Conservation (phyloP, 495 filamentous ascomycete species). For the Hyphodiscus hymeniophilus region DNA sequence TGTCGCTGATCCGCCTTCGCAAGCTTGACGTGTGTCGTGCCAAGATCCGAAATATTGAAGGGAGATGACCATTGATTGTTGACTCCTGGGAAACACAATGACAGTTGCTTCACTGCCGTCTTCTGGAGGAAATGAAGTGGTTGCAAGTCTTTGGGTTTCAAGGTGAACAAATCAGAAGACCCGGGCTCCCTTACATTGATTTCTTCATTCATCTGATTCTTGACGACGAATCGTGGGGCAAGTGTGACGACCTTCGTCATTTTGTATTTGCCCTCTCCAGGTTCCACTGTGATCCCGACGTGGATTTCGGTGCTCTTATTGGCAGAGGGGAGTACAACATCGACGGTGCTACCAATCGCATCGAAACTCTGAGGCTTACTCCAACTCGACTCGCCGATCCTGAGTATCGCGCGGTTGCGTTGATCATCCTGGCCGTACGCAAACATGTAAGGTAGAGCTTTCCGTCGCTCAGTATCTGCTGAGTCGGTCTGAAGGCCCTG, state of each 20-base stretch:
- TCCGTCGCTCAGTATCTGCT: constrained; percentile 32
- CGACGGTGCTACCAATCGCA: constrained; percentile 87
- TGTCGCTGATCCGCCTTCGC: constrained; percentile 85
- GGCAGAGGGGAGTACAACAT: constrained; percentile 69
- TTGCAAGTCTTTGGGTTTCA: constrained; percentile 67
- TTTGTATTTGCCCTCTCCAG: constrained; percentile 96
- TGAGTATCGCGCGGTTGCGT: constrained; percentile 79
- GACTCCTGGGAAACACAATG: constrained; percentile 85
- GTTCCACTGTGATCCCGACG: constrained; percentile 75
- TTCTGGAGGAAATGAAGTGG: constrained; percentile 83
- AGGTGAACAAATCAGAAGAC: constrained; percentile 69
- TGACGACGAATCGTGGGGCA: constrained; percentile 87
- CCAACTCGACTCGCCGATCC: constrained; percentile 83
- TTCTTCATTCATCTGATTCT: constrained; percentile 84
- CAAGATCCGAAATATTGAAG: constrained; percentile 92
- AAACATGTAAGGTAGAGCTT: constrained; percentile 88
- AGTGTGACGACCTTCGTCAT: constrained; percentile 89
- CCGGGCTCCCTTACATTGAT: constrained; percentile 81
- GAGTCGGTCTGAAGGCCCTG: constrained; percentile 39
- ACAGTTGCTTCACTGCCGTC: constrained; percentile 74
- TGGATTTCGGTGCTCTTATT: constrained; percentile 74
- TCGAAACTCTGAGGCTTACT: constrained; percentile 97
- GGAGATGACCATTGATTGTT: constrained; percentile 98
- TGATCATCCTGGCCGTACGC: constrained; percentile 80
- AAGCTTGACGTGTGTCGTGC: constrained; percentile 86